A percentile compares a stretch with the other conserved stretches of the same genome.
These are phyloP conservation scores for Penicillium malachiteum DNA, from an alignment of 495 filamentous ascomycete species.

Conservation along the genomic window DNA sequence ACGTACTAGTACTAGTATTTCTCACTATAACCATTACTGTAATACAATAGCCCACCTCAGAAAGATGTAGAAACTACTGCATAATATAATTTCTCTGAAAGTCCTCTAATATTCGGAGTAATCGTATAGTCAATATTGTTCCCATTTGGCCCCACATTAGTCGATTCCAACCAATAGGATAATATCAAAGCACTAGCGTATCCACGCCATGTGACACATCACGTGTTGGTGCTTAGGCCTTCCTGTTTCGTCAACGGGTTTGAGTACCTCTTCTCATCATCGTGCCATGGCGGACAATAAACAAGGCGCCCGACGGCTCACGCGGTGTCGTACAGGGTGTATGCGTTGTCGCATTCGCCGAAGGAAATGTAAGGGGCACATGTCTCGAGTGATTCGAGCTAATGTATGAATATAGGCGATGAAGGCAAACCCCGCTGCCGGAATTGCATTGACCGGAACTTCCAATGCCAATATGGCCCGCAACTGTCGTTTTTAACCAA, in stretches of 20 bases:
- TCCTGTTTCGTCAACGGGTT: constrained; percentile 15
- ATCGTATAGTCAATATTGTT: no score
- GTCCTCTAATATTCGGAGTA: no score
- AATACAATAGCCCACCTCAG: no score
- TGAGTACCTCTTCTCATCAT: constrained; percentile 1
- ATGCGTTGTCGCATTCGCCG: constrained; percentile 42
- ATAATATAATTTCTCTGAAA: no score
- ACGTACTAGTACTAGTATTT: no score
- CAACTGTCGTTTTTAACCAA: constrained; percentile 43
- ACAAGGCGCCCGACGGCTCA: constrained; percentile 20
- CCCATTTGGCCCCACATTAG: no score
- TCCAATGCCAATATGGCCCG: constrained; percentile 38
- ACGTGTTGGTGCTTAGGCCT: constrained; percentile 19
- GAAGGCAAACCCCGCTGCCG: constrained; percentile 42
- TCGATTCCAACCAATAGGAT: no score
- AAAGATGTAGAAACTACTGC: no score
- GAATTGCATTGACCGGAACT: constrained; percentile 41
- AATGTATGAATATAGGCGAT: constrained; percentile 29
- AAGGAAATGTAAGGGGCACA: constrained; percentile 36
- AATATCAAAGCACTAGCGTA: no score
- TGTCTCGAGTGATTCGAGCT: neutral
- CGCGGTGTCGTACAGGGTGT: constrained; percentile 43
- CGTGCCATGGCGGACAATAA: constrained; percentile 15
- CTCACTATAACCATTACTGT: no score
- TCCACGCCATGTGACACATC: constrained; percentile 3